Conservation (phyloP, 2,329 filamentous ascomycete species). For the Pseudogymnoascus sp. region DNA sequence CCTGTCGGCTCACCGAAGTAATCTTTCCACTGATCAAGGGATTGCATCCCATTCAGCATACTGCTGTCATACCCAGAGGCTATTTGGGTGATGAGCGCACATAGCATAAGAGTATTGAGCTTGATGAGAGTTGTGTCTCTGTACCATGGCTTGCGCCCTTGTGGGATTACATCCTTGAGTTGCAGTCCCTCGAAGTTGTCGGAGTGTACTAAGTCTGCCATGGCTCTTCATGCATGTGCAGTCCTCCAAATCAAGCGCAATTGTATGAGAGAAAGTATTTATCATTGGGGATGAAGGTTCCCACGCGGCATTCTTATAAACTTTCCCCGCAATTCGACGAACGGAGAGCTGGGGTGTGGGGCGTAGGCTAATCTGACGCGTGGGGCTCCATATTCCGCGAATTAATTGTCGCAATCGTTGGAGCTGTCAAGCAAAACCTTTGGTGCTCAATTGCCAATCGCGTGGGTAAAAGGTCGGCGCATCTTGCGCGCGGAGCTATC, state of each 20-base stretch:
- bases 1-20: conserved; percentile 33
- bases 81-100: conserved; percentile 27
- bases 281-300: background rate
- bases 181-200: conserved; percentile 3
- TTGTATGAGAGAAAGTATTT: background rate
- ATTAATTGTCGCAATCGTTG: background rate
- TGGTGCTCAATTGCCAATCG: background rate
- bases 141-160: conserved; percentile 16
- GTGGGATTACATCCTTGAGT: conserved; percentile 5
- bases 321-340: background rate
- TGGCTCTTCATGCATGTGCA: background rate
- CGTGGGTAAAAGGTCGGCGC: background rate
- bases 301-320: background rate
- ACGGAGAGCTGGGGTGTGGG: background rate
- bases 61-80: conserved; percentile 27
- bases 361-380: background rate
- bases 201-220: background rate
- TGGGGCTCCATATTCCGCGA: background rate
- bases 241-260: background rate
- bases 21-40: conserved; percentile 10
- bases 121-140: conserved; percentile 19
- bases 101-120: conserved; percentile 28
- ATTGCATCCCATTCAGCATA: conserved; percentile 16
- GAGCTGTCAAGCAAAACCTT: background rate
- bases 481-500: background rate